Evolutionary conservation across 2,329 filamentous ascomycete genomes (phyloP), one percentile per base, ranked within the genome.

Genomic region (Peltaster fructicola): DNA sequence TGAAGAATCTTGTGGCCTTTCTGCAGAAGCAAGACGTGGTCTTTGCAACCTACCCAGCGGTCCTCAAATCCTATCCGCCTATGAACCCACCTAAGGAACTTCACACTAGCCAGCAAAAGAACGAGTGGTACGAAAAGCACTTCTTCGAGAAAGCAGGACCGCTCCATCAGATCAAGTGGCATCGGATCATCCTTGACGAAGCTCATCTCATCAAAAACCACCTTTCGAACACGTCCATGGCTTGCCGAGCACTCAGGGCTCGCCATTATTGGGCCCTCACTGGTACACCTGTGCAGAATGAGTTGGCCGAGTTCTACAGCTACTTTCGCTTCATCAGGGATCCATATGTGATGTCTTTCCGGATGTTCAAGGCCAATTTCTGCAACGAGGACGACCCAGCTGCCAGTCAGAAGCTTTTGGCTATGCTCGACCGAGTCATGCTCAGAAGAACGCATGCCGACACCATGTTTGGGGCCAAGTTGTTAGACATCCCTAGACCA

Each of bases 131-230:
- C 45, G 30, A 35, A 7, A 10, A 35, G 0, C 30, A 41, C 0
- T 57, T 39, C 5, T 36, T 44, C 2, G 31, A 39, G 1, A 23
- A 50, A 0, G 39, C 53, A 3, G 55, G 52, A 0, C 23, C 40
- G 4, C 37, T 61, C 2, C 56, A 58, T 31, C 23, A 29, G 2
- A 36, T 56, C 3, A 41, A 71, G 4, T 91, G 81, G 81, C 66
- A 73, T 7, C 71, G 82, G 6, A 57, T 90, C 7, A 73, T 90
- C 7, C 59, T 90, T 4, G 80, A 90, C 36, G 80, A 90, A 54
- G 80, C 78, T 1, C 82, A 92, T 41, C 71, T 58, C 1, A 82
- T 91, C 30, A 68, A 82, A 8, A 26, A 90, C 31, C 67, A 73
- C 3, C 65, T 64, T 25, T 76, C 80, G 0, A 80, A 80, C 43